Evolutionary conservation across 2,329 filamentous ascomycete genomes (phyloP).

Genomic region (Nothophaeocryptopus gaeumannii): DNA sequence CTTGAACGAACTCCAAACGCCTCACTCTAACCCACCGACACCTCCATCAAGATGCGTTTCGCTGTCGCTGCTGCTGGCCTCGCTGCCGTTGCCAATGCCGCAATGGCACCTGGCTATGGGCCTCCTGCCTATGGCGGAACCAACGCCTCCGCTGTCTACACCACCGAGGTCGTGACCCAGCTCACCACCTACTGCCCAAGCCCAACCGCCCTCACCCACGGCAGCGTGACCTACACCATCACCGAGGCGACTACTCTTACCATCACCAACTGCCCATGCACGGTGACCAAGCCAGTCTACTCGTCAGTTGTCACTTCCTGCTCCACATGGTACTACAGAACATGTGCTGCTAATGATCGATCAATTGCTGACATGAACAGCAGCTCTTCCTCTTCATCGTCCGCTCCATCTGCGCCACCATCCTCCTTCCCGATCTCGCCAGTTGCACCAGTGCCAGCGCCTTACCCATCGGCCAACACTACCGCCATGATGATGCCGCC

Average conservation of each 20-base stretch:
- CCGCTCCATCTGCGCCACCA: slow-evolving; percentile 8
- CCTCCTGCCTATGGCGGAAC: background rate
- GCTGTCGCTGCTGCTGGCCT: slow-evolving; percentile 22
- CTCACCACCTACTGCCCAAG: slow-evolving; percentile 24
- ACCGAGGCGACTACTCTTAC: slow-evolving; percentile 26
- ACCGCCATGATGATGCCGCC: slow-evolving; percentile 4
- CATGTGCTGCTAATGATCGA: slow-evolving; percentile 2
- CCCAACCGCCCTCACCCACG: slow-evolving; percentile 21
- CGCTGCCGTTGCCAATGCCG: slow-evolving; percentile 17
- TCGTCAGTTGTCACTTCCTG: slow-evolving; percentile 23
- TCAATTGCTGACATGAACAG: slow-evolving; percentile 2
- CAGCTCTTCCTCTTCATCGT: background rate
- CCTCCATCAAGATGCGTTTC: slow-evolving; percentile 24
- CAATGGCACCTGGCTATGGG: slow-evolving; percentile 1
- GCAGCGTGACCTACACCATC: slow-evolving; percentile 22
- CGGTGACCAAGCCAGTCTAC: slow-evolving; percentile 25
- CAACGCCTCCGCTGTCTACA: slow-evolving; percentile 13
- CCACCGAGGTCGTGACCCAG: slow-evolving; percentile 23
- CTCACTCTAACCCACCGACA: slow-evolving; percentile 3
- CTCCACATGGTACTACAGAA: slow-evolving; percentile 23
- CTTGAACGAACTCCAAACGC: slow-evolving; percentile 12
- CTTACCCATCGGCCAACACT: slow-evolving; percentile 15
- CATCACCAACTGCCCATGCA: slow-evolving; percentile 27
- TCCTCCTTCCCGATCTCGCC: slow-evolving; percentile 1
- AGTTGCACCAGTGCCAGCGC: slow-evolving; percentile 3